Base-by-base conservation (phyloP, 176 grass and related monocot genomes). In the Secale cereale region DNA sequence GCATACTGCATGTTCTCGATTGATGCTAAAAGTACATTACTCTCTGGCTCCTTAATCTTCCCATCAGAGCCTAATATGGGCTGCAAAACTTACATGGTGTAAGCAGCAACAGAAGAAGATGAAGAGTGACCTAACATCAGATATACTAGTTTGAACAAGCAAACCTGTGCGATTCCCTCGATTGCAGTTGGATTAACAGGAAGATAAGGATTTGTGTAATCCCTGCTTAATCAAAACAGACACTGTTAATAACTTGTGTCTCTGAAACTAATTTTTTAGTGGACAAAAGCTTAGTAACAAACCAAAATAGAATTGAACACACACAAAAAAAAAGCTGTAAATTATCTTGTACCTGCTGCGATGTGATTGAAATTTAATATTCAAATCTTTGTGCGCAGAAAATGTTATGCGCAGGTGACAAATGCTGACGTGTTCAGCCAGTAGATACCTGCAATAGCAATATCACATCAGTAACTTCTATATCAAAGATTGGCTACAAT, bases 141-240 rank as follows among this genome's bases (percentile, higher is more conserved):
- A 85, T 33, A 88, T 57, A 52, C 32, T 36, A 65, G 72, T 65
- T 76, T 11, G 35, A 43, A 54, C 74, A 78, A 80, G 61, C n/a
- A 62, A 83, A 99, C 97, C 89, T 94, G 88, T 28, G 83, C 22
- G 78, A 91, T 92, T 46, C 93, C 97, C 77, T 99, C 97, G 29
- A 96, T 90, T 63, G 97, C 93, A 40, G 93, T 91, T 26, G 90
- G 91, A 70, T 99, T 99, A 65, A 99, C 97, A 84, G 97, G 93
- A 92, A 99, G 97, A 83, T 96, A 99, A 35, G 97, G 97, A 81
- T 99, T 99, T 65, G 97, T 99, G 82, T 96, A 99, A 90, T 99
- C 97, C 85, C 97, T 99, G 87, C 50, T 28, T 22, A 87, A 85
- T 59, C 54, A 82, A 85, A 79, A 79, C 33, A 84, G 52, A 66